phyloP scores from a whole-genome alignment of 1,284 basidiomycete genomes.

The Boletellus sp. region DNA sequence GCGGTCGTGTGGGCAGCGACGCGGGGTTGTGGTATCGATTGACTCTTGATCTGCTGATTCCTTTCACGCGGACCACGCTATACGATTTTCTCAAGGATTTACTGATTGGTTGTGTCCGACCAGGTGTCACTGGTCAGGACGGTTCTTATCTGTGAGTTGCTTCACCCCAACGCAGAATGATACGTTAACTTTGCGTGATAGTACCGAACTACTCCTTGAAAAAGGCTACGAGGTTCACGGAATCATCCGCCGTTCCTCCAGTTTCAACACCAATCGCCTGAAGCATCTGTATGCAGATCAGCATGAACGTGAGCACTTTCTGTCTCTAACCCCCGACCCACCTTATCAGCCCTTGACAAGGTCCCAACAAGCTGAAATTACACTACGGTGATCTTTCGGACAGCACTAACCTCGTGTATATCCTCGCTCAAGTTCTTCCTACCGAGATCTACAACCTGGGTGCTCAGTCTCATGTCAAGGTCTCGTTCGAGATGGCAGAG shows the following conservation, averaged over 20 bases:
- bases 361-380: slow-evolving; percentile 76
- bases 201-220: slow-evolving; percentile 77
- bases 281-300: slow-evolving; percentile 87
- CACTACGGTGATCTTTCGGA: slow-evolving; percentile 92
- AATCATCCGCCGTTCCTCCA: slow-evolving; percentile 89
- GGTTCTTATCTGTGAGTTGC: slow-evolving; percentile 77
- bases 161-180: background rate
- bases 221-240: slow-evolving; percentile 93
- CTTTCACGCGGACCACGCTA: background rate
- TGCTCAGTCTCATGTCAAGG: slow-evolving; percentile 95
- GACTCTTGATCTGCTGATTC: slow-evolving; percentile 3
- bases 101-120: slow-evolving; percentile 13
- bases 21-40: background rate
- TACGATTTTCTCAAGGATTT: background rate
- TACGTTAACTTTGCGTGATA: slow-evolving; percentile 31
- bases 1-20: background rate
- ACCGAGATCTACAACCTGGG: slow-evolving; percentile 94
- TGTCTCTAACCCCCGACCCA: background rate
- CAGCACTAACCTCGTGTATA: slow-evolving; percentile 90
- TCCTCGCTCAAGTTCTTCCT: slow-evolving; percentile 87
- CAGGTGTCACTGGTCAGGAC: slow-evolving; percentile 91
- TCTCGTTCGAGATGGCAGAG: slow-evolving; percentile 96
- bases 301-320: slow-evolving; percentile 66
- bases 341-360: slow-evolving; percentile 35
- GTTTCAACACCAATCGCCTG: slow-evolving; percentile 90